Evolutionary conservation across 116 monocot species (phyloP), one percentile per base, ranked within the genome.

Genomic region (Thalassia testudinum): DNA sequence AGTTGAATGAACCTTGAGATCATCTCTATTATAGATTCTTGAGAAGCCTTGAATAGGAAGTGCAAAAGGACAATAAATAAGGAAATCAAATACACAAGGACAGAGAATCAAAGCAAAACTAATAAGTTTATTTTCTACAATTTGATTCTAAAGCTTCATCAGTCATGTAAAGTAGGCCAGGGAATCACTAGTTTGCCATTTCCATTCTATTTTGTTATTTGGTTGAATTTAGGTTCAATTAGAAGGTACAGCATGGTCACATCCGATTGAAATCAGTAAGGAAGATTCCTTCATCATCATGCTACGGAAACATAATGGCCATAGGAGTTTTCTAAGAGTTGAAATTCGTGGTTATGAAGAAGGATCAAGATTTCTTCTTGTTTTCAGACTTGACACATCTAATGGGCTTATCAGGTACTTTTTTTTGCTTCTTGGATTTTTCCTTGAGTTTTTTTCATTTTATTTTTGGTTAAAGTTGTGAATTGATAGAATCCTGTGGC

Each of bases 341-440:
- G 85, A 97, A 63, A 49, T 97, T 54, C 88, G 97, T 65, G 97
- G 88, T 58, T 85, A 82, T 73, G 97, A 97, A 28, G 97, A 97
- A 54, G 89, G 97, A 50, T 97, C 97, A 40, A 73, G 97, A 12
- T 97, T 84, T 60, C 71, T 76, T 42, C 49, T 97, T 53, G 79
- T 97, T 26, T 77, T 97, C 34, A 79, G 89, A 27, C 57, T 66
- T 19, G 88, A 64, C 50, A 68, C 78, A 52, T 63, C 69, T 23
- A 56, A 62, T 70, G 78, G 88, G 37, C 88, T 84, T 22, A 67
- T 95, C 54, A 95, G 95, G 97, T 88, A 26, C 27, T 60, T 21
- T 26, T 42, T 26, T 37, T 21, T 53, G 5, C 24, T 52, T 34
- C 10, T 34, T 34, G 30, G 30, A 10, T 34, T 34, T 34, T n/a